Evolutionary conservation across 2,329 filamentous ascomycete species (phyloP).

Genomic region (Fusarium sp.): DNA sequence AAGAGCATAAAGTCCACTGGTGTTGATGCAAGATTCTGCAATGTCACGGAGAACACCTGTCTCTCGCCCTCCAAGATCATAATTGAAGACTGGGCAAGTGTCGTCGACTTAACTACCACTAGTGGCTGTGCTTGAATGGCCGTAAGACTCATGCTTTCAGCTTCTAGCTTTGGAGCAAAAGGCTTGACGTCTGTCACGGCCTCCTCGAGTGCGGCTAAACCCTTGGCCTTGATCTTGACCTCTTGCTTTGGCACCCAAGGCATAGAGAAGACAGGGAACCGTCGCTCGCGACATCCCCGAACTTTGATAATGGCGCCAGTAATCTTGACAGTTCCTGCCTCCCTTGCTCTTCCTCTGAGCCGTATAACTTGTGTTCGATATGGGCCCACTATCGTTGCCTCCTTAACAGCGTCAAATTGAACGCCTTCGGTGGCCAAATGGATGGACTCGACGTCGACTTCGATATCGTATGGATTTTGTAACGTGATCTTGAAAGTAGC

Average conservation of each 20-base stretch:
- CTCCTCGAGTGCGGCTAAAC: conserved; percentile 69
- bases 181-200: conserved; percentile 55
- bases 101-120: conserved; percentile 79
- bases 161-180: conserved; percentile 57
- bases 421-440: conserved; percentile 79
- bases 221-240: conserved; percentile 81
- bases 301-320: conserved; percentile 84
- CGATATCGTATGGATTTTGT: conserved; percentile 95
- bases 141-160: conserved; percentile 70
- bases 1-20: conserved; percentile 87
- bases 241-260: conserved; percentile 79
- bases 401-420: conserved; percentile 74
- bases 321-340: conserved; percentile 76
- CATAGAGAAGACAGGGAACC: conserved; percentile 85
- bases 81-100: conserved; percentile 83
- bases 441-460: conserved; percentile 88
- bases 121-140: conserved; percentile 85
- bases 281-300: conserved; percentile 81
- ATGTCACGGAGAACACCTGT: conserved; percentile 79
- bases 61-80: conserved; percentile 95
- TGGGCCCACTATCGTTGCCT: conserved; percentile 78
- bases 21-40: conserved; percentile 82
- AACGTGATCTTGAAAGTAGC: conserved; percentile 84
- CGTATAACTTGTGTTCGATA: conserved; percentile 84
- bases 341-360: conserved; percentile 75